Evolutionary conservation across 164 flowering plant genomes (phyloP), one percentile per base, ranked within the genome.

Genomic region (Annona squamosa): DNA sequence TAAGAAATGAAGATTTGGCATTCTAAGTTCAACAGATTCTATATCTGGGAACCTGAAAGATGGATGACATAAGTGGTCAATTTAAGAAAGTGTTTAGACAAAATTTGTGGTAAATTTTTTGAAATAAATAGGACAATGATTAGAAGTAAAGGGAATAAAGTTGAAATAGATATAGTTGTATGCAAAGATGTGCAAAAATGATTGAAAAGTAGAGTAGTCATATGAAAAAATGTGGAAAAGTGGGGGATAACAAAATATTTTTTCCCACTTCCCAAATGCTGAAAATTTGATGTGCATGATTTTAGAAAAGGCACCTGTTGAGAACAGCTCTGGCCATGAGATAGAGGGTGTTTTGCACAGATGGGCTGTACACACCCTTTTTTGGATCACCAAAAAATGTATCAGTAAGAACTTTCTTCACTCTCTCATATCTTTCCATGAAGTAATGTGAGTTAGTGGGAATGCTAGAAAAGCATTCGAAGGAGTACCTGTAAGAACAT

Each of bases 1-100:
- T 67, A 96, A 76, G 82, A 96, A 96, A 80, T 96, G 99, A 68
- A 96, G 77, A 83, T 96, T 96, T 70, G 99, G 99, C 99, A 96
- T 93, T 79, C 84, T 88, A n/a, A 96, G 85, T 44, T 85, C 80
- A 77, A 96, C 75, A 1, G 88, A 86, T 76, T 85, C 82, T 57
- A 96, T 76, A 74, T 88, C 94, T 70, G 81, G 86, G 77, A 88
- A 88, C 84, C 99, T 93, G 92, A 69, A 80, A 69, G 42, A 77
- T 64, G 48, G 72, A 73, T 44, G 47, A 48, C 19, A 62, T 45
- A 73, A 42, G 5, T 68, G 47, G 44, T 13, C 13, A 68, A 71
- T 5, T 12, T 5, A 18, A 56, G 37, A 47, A 64, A 26, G 37
- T 26, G 37, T 26, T 26, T 26, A 1, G n/a, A n/a, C n/a, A n/a